These are phyloP conservation scores for Plasmodium sp. DNA, from an alignment of 169 alveolate species.

Conservation along the genomic window DNA sequence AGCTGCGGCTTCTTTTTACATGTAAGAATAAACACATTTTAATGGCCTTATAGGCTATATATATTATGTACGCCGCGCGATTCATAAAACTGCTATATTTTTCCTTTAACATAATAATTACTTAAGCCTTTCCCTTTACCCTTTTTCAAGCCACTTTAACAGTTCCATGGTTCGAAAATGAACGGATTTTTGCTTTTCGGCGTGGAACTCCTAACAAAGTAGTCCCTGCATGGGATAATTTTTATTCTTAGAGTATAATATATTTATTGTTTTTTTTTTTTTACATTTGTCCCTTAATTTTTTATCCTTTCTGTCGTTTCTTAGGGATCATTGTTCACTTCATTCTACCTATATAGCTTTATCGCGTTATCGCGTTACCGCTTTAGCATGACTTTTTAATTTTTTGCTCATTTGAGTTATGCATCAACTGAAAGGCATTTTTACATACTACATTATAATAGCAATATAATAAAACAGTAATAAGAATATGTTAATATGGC, in stretches of 20 bases:
- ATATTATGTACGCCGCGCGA: neutral
- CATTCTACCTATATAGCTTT: neutral
- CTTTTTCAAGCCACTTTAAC: neutral
- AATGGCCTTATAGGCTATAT: neutral
- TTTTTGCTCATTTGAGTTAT: neutral
- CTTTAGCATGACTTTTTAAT: neutral
- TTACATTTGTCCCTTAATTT: neutral
- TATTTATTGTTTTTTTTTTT: neutral
- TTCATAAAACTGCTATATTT: neutral
- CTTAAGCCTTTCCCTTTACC: neutral
- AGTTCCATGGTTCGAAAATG: neutral
- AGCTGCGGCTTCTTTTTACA: neutral
- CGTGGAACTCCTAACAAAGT: neutral
- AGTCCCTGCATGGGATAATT: neutral
- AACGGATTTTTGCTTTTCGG: neutral
- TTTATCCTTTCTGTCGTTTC: neutral
- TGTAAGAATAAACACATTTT: neutral
- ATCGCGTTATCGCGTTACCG: neutral
- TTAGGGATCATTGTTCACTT: neutral
- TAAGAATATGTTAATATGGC: neutral
- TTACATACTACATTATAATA: neutral
- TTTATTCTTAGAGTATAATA: neutral
- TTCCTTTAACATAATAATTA: neutral
- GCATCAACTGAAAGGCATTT: neutral
- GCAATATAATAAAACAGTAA: neutral